Conservation (phyloP, 805 yeast genomes). For the Wickerhamomyces hampshirensis region DNA sequence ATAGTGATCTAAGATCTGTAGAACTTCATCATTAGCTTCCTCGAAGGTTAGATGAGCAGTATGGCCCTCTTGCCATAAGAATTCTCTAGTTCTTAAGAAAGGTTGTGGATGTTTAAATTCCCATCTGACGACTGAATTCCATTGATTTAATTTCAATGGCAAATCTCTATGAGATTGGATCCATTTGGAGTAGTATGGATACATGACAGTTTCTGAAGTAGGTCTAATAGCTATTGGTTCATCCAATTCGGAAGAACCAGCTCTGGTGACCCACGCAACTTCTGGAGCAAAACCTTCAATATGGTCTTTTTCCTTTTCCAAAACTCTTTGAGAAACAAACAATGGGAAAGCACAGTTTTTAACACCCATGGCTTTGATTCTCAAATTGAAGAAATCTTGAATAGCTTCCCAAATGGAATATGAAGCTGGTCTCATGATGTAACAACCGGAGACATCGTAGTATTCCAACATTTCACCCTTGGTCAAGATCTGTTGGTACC, state of each 20-base stretch:
- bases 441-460: constrained; percentile 98
- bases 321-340: constrained; percentile 90
- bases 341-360: constrained; percentile 96
- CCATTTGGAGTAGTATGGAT: constrained; percentile 99
- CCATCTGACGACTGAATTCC: constrained; percentile 99
- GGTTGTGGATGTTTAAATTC: constrained; percentile 99
- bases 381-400: constrained; percentile 77
- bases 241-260: constrained; percentile 90
- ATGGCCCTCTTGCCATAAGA: constrained; percentile 99
- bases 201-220: constrained; percentile 99
- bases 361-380: constrained; percentile 86
- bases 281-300: constrained; percentile 99
- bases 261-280: constrained; percentile 99
- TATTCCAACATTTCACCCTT: constrained; percentile 98
- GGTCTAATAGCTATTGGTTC: constrained; percentile 99
- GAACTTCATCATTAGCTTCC: constrained; percentile 80
- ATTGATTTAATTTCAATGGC: constrained; percentile 94
- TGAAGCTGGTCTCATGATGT: constrained; percentile 94
- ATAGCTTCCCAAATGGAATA: constrained; percentile 93
- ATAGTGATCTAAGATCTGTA: constrained; percentile 81
- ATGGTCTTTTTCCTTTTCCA: constrained; percentile 97
- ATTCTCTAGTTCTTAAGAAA: constrained; percentile 96
- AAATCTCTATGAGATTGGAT: constrained; percentile 96
- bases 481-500: constrained; percentile 96
- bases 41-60: constrained; percentile 88